Conservation (phyloP, 805 yeast species). For the Yarrowia divulgata region DNA sequence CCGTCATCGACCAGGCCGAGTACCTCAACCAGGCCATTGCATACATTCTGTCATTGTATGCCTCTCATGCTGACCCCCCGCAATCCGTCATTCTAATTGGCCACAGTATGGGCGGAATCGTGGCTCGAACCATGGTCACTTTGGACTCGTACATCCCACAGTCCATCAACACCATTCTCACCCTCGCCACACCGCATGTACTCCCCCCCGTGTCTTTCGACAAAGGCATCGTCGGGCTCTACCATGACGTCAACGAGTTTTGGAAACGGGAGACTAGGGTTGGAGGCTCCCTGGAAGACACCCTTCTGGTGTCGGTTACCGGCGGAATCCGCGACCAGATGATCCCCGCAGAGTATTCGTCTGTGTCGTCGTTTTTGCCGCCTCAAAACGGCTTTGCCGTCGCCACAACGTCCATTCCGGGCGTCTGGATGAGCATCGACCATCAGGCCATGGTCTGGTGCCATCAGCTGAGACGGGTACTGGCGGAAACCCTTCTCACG, state of each 20-base stretch:
- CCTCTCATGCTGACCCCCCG: conserved; percentile 51
- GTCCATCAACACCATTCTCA: conserved; percentile 80
- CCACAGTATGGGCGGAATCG: conserved; percentile 97
- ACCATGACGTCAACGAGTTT: conserved; percentile 72
- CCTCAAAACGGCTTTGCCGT: conserved; percentile 78
- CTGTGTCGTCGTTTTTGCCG: conserved; percentile 72
- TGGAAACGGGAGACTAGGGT: conserved; percentile 65
- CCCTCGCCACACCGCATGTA: conserved; percentile 88
- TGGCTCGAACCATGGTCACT: conserved; percentile 80
- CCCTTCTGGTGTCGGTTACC: conserved; percentile 79
- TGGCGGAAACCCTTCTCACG: conserved; percentile 66
- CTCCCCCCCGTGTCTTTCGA: conserved; percentile 92
- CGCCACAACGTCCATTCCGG: conserved; percentile 82
- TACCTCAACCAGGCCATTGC: conserved; percentile 83
- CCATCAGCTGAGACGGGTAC: conserved; percentile 70
- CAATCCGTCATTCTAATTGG: conserved; percentile 78
- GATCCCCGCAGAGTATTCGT: conserved; percentile 88
- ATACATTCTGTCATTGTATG: conserved; percentile 73
- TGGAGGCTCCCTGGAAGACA: conserved; percentile 57
- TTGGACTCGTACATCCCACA: conserved; percentile 72
- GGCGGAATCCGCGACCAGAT: conserved; percentile 81
- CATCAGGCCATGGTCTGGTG: conserved; percentile 97
- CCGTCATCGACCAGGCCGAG: conserved; percentile 91
- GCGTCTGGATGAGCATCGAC: conserved; percentile 91
- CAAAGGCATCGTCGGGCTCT: conserved; percentile 77